Conservation (phyloP, 495 filamentous ascomycete species). For the Daldinia vernicosa region DNA sequence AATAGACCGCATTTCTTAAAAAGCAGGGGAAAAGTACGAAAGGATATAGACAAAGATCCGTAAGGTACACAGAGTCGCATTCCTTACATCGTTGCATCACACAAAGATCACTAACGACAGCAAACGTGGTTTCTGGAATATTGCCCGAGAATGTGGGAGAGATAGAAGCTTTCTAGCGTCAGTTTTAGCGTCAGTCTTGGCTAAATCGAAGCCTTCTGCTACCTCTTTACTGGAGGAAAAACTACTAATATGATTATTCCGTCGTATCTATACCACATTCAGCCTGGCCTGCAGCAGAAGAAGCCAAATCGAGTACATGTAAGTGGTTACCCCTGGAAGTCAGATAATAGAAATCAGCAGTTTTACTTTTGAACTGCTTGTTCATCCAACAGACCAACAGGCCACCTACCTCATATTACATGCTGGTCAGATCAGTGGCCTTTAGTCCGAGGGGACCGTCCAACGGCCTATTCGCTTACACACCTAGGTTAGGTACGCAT, state of each 20-base stretch:
- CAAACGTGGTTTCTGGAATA: slow-evolving; percentile 29
- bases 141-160: slow-evolving; percentile 19
- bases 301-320: slow-evolving; percentile 29
- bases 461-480: background rate
- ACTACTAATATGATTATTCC: slow-evolving; percentile 35
- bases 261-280: slow-evolving; percentile 29
- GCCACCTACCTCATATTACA: slow-evolving; percentile 32
- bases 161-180: slow-evolving; percentile 26
- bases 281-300: slow-evolving; percentile 34
- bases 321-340: slow-evolving; percentile 23
- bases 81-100: slow-evolving; percentile 12
- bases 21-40: background rate
- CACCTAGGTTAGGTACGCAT: background rate
- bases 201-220: slow-evolving; percentile 19
- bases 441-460: slow-evolving; percentile 20
- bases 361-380: slow-evolving; percentile 16
- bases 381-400: slow-evolving; percentile 11
- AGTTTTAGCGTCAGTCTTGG: slow-evolving; percentile 22
- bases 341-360: slow-evolving; percentile 24
- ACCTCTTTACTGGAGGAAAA: slow-evolving; percentile 40
- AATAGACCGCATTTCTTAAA: background rate
- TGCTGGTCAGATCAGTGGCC: slow-evolving; percentile 17
- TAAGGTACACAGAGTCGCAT: slow-evolving; percentile 24
- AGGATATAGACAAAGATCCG: background rate
- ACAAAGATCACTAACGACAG: slow-evolving; percentile 15